phyloP scores from a whole-genome alignment of 768 basidiomycete genomes.

The Leccinum aurantiacum region DNA sequence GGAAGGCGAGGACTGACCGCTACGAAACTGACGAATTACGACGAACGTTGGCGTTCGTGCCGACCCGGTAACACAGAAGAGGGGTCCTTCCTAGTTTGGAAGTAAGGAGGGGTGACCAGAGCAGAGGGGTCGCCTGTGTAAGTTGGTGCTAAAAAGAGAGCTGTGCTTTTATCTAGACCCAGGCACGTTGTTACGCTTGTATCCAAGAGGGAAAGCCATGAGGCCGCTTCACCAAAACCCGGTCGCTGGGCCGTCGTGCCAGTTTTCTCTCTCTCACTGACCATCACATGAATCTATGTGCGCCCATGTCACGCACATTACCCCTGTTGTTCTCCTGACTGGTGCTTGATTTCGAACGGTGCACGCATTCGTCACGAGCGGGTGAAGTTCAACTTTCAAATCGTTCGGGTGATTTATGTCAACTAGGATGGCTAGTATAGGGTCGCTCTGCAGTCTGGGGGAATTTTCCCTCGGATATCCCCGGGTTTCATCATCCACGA shows the following conservation, averaged over 20 bases:
- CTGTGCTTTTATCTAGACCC: constrained; percentile 16
- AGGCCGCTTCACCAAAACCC: constrained; percentile 15
- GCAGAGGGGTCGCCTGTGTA: neutral
- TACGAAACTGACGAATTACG: constrained; percentile 20
- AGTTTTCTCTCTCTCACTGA: constrained; percentile 5
- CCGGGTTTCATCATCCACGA: constrained; percentile 14
- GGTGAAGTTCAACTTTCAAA: neutral
- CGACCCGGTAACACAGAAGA: constrained; percentile 3
- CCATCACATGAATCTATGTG: neutral
- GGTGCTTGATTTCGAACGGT: constrained; percentile 1
- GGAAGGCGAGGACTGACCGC: constrained; percentile 13
- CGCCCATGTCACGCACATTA: neutral
- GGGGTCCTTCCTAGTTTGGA: constrained; percentile 12
- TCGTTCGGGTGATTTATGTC: neutral
- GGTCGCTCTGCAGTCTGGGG: neutral
- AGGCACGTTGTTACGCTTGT: constrained; percentile 19
- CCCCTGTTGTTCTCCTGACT: neutral
- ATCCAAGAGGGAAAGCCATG: constrained; percentile 9
- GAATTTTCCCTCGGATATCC: constrained; percentile 13
- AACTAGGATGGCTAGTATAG: neutral
- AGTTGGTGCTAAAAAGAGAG: neutral
- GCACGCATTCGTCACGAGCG: constrained; percentile 5
- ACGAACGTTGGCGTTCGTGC: constrained; percentile 27
- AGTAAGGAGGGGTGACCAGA: constrained; percentile 4
- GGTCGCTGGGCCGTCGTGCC: constrained; percentile 17